Evolutionary conservation across 2,329 filamentous ascomycete species (phyloP).

Genomic region (Stemphylium beticola): DNA sequence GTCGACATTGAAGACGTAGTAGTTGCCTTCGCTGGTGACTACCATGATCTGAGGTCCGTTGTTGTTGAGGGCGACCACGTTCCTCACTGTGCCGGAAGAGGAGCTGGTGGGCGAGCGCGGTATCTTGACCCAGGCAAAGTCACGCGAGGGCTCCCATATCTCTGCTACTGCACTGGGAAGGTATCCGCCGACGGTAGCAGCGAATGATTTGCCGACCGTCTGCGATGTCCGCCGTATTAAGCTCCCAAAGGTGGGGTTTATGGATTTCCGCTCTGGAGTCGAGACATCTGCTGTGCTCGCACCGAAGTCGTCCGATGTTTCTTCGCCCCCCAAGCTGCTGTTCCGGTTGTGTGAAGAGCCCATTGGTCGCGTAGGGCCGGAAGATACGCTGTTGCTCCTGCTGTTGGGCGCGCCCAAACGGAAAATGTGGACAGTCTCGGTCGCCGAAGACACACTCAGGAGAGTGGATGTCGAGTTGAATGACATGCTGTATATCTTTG

Average conservation of each 20-base stretch:
- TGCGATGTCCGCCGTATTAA: constrained; percentile 95
- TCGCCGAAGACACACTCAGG: constrained; percentile 92
- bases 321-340: constrained; percentile 51
- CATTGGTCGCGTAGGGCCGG: constrained; percentile 26
- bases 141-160: constrained; percentile 94
- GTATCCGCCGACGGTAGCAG: constrained; percentile 88
- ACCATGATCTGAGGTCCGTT: constrained; percentile 97
- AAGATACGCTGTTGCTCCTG: constrained; percentile 44
- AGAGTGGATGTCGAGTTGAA: constrained; percentile 95
- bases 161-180: constrained; percentile 92
- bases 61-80: constrained; percentile 96
- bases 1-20: constrained; percentile 95
- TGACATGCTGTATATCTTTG: constrained; percentile 97
- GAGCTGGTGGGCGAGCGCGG: constrained; percentile 64
- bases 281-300: constrained; percentile 41
- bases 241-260: constrained; percentile 81
- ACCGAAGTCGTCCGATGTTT: constrained; percentile 51
- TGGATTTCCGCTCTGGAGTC: constrained; percentile 45
- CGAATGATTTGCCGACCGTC: constrained; percentile 87
- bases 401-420: constrained; percentile 62
- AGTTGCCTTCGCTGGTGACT: constrained; percentile 92
- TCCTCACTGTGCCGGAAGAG: constrained; percentile 66
- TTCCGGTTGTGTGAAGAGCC: constrained; percentile 49
- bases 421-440: constrained; percentile 97
- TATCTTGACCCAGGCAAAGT: constrained; percentile 96